Conservation (phyloP, 2,329 filamentous ascomycete genomes). For the Fusarium zealandicum region DNA sequence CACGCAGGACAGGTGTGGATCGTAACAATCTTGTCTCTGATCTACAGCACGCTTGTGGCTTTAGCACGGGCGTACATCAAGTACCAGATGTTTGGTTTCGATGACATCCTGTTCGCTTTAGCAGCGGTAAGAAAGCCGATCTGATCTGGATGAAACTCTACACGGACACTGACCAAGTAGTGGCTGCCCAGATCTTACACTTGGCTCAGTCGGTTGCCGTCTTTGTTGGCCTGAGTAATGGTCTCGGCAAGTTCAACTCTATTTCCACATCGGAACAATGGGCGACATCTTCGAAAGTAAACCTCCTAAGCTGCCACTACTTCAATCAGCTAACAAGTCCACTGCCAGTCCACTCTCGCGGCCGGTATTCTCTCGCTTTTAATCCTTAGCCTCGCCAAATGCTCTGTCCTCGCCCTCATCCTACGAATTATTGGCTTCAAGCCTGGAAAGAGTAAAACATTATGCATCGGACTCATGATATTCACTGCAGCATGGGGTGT, state of each 20-base stretch:
- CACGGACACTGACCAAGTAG: background rate
- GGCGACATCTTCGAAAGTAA: slow-evolving; percentile 20
- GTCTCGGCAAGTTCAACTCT: slow-evolving; percentile 26
- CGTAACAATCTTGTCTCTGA: slow-evolving; percentile 31
- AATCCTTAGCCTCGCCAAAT: slow-evolving; percentile 20
- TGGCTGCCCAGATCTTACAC: slow-evolving; percentile 12
- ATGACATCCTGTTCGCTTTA: slow-evolving; percentile 21
- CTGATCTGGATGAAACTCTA: background rate
- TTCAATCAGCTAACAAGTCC: background rate
- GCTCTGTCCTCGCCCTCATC: slow-evolving; percentile 32
- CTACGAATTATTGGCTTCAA: slow-evolving; percentile 31
- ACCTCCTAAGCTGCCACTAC: accelerated
- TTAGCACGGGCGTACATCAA: slow-evolving; percentile 31
- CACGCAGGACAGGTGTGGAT: slow-evolving; percentile 36
- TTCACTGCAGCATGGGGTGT: slow-evolving; percentile 19
- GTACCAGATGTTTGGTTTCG: slow-evolving; percentile 32
- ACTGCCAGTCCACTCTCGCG: slow-evolving; percentile 12
- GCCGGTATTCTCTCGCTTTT: slow-evolving; percentile 20
- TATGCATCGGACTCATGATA: slow-evolving; percentile 19
- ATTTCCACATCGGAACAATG: slow-evolving; percentile 25
- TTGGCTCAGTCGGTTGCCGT: slow-evolving; percentile 27
- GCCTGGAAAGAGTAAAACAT: slow-evolving; percentile 17
- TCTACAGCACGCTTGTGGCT: slow-evolving; percentile 28
- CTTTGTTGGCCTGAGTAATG: slow-evolving; percentile 25
- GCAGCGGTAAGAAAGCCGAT: slow-evolving; percentile 16